These are phyloP conservation scores for Porcisia hertigi DNA, from an alignment of 208 protist genomes.

Conservation along the genomic window DNA sequence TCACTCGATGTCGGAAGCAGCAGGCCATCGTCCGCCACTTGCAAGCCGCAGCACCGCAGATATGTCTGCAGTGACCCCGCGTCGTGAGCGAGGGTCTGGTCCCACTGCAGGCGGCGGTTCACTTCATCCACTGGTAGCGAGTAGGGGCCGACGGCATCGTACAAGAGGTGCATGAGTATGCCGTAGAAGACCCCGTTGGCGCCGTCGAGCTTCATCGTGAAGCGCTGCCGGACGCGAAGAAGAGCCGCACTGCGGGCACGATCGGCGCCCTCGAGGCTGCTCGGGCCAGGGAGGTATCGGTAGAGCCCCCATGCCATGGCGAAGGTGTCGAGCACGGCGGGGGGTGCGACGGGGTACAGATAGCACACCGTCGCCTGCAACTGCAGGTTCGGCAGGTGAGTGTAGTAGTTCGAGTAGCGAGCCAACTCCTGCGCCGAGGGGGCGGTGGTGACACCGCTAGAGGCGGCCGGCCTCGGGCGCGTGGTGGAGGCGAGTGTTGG, in stretches of 20 bases:
- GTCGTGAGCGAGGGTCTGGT: slow-evolving; percentile 57
- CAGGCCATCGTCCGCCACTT: slow-evolving; percentile 29
- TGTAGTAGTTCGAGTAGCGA: slow-evolving; percentile 70
- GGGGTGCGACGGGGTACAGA: slow-evolving; percentile 41
- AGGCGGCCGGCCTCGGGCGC: slow-evolving; percentile 6
- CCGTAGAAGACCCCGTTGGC: slow-evolving; percentile 50
- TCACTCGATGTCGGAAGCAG: slow-evolving; percentile 22
- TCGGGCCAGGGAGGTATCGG: slow-evolving; percentile 41
- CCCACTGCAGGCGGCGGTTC: slow-evolving; percentile 64
- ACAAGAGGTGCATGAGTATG: slow-evolving; percentile 74
- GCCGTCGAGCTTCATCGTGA: slow-evolving; percentile 52
- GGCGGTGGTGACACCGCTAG: slow-evolving; percentile 2
- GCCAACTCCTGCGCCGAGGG: slow-evolving; percentile 46
- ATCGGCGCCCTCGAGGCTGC: slow-evolving; percentile 28
- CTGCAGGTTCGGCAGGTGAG: slow-evolving; percentile 63
- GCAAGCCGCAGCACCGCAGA: slow-evolving; percentile 64
- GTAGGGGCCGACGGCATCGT: slow-evolving; percentile 77
- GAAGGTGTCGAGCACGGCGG: slow-evolving; percentile 55
- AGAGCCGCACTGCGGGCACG: slow-evolving; percentile 42
- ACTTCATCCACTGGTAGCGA: slow-evolving; percentile 68
- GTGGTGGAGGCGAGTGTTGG: slow-evolving; percentile 30
- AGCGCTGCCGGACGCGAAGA: slow-evolving; percentile 63
- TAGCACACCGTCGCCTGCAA: slow-evolving; percentile 82
- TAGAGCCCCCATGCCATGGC: slow-evolving; percentile 67
- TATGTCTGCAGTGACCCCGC: slow-evolving; percentile 56